phyloP scores from a whole-genome alignment of 1,284 basidiomycete species.

The Coriolopsis trogii region DNA sequence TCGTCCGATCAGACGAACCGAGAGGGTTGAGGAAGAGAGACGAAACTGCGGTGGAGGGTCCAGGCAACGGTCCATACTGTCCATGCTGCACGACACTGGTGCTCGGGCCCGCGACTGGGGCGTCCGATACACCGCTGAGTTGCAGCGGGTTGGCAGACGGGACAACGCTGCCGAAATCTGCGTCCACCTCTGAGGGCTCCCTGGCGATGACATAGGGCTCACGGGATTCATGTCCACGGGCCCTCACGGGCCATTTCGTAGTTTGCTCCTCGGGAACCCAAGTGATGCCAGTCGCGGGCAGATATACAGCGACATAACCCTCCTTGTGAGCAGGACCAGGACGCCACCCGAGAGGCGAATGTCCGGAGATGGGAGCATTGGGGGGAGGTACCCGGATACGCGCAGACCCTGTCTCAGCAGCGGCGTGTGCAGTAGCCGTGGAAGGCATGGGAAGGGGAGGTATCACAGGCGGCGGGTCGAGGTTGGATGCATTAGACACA shows the following conservation, averaged over 20 bases:
- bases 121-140: constrained; percentile 14
- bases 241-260: constrained; percentile 11
- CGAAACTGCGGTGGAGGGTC: constrained; percentile 13
- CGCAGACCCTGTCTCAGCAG: constrained; percentile 10
- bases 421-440: background rate
- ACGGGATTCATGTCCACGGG: constrained; percentile 9
- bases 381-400: constrained; percentile 3
- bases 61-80: constrained; percentile 21
- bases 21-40: too few relatives aligned
- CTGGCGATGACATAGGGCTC: constrained; percentile 15
- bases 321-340: constrained; percentile 9
- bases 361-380: constrained; percentile 1
- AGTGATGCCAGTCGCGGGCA: constrained; percentile 1
- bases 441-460: background rate
- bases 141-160: constrained; percentile 16
- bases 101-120: constrained; percentile 10
- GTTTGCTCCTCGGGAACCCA: constrained; percentile 14
- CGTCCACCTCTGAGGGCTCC: constrained; percentile 17
- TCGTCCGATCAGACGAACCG: too few relatives aligned
- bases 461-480: background rate
- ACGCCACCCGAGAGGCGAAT: constrained; percentile 1
- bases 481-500: background rate
- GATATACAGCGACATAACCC: constrained; percentile 8
- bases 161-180: constrained; percentile 5
- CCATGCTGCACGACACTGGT: constrained; percentile 4